phyloP scores from a whole-genome alignment of 2,329 filamentous ascomycete genomes.

The Penicillium sp. region DNA sequence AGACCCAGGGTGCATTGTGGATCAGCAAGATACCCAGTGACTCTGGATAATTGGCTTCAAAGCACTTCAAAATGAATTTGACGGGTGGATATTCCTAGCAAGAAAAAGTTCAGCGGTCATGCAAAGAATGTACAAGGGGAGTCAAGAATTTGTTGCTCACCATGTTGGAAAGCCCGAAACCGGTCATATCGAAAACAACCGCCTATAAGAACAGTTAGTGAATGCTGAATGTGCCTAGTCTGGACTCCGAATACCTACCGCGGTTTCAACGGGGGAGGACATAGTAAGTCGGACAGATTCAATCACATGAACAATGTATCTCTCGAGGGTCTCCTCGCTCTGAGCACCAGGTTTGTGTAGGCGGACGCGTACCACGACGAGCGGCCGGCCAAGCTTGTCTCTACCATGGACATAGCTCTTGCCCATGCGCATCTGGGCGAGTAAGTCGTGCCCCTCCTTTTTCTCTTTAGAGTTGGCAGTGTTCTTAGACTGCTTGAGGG shows the following conservation, averaged over 20 bases:
- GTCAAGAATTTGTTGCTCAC: constrained; percentile 40
- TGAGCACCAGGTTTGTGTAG: constrained; percentile 83
- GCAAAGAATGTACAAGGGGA: neutral
- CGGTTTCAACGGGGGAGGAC: constrained; percentile 79
- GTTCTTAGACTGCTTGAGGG: constrained; percentile 58
- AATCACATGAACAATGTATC: constrained; percentile 88
- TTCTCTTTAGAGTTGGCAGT: constrained; percentile 28
- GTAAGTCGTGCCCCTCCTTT: constrained; percentile 21
- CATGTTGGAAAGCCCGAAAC: constrained; percentile 94
- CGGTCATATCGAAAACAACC: constrained; percentile 92
- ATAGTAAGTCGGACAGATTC: constrained; percentile 88
- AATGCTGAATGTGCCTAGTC: neutral
- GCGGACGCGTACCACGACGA: constrained; percentile 74
- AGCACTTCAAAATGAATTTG: constrained; percentile 97
- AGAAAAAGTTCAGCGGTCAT: neutral
- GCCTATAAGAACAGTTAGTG: constrained; percentile 59
- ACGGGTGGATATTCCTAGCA: constrained; percentile 85
- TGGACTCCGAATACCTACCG: constrained; percentile 60
- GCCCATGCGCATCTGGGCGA: constrained; percentile 24
- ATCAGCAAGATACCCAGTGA: constrained; percentile 84
- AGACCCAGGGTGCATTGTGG: constrained; percentile 93
- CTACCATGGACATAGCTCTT: constrained; percentile 26
- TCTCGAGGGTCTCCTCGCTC: constrained; percentile 77
- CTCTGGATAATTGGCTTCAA: constrained; percentile 96
- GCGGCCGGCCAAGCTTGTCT: constrained; percentile 67